Percentiles rank a stretch among this genome's conserved stretches.
These are phyloP conservation scores for Orbilia ellipsospora DNA, from an alignment of 2,329 filamentous ascomycete species.

Conservation along the genomic window DNA sequence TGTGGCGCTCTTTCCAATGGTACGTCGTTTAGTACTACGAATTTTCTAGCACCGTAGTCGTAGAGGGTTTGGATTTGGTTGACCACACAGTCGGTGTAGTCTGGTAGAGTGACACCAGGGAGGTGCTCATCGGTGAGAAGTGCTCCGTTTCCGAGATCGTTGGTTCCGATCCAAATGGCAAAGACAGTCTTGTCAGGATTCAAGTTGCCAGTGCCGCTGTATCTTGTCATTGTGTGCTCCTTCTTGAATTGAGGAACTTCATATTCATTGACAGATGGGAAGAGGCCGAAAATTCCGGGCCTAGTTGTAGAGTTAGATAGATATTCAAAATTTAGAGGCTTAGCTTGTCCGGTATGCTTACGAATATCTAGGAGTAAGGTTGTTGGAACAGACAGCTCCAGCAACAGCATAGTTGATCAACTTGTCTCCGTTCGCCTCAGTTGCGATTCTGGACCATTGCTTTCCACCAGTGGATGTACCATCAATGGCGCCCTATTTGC, in stretches of 20 bases:
- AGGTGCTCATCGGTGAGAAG: constrained; percentile 75
- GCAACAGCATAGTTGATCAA: constrained; percentile 77
- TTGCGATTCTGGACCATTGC: constrained; percentile 76
- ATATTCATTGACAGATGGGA: constrained; percentile 73
- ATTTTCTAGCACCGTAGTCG: constrained; percentile 73
- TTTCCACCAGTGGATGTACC: constrained; percentile 73
- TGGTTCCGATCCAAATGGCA: constrained; percentile 82
- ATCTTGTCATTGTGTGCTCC: constrained; percentile 62
- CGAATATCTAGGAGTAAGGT: constrained; percentile 69
- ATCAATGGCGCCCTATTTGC: constrained; percentile 65
- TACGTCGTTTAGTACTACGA: constrained; percentile 76
- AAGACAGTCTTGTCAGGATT: constrained; percentile 74
- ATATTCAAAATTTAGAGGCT: background rate
- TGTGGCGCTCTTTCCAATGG: constrained; percentile 76
- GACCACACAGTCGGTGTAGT: constrained; percentile 77
- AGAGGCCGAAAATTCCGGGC: constrained; percentile 66
- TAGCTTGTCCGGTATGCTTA: constrained; percentile 16
- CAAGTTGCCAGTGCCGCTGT: constrained; percentile 58
- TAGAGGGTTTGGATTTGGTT: constrained; percentile 73
- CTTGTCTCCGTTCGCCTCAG: constrained; percentile 69
- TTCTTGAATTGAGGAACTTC: constrained; percentile 70
- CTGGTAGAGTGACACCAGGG: constrained; percentile 70
- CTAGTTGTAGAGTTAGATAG: constrained; percentile 60
- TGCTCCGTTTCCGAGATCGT: constrained; percentile 75
- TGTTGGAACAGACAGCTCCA: constrained; percentile 78